These are phyloP conservation scores for Jatropha curcas DNA, from an alignment of 345 rosid genomes.

Conservation along the genomic window DNA sequence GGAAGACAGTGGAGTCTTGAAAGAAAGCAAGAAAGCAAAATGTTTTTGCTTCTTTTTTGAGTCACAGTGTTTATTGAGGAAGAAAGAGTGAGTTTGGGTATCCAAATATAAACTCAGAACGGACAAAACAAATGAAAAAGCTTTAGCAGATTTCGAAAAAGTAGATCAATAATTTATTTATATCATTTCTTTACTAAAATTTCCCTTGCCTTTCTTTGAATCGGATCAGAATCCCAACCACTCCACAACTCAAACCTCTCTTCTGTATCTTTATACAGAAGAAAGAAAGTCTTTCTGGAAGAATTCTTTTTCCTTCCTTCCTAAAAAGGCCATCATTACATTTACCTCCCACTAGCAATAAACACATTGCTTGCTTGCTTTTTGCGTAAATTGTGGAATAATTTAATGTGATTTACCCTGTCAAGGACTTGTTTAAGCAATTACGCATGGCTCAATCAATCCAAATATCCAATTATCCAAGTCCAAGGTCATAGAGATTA, in stretches of 20 bases:
- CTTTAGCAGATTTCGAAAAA: slow-evolving; percentile 46
- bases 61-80: neutral
- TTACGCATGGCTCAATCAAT: neutral
- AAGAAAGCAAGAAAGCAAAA: neutral
- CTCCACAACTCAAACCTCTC: slow-evolving; percentile 19
- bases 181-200: slow-evolving; percentile 19
- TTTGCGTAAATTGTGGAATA: slow-evolving; percentile 22
- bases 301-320: slow-evolving; percentile 18
- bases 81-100: slow-evolving; percentile 30
- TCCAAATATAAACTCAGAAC: slow-evolving; percentile 39
- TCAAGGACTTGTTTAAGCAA: neutral
- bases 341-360: neutral
- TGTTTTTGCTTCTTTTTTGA: neutral
- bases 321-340: slow-evolving; percentile 5
- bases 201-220: slow-evolving; percentile 17
- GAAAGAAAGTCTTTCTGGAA: slow-evolving; percentile 17
- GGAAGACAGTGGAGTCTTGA: neutral
- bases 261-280: neutral
- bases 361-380: slow-evolving; percentile 26
- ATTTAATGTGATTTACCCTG: neutral
- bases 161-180: slow-evolving; percentile 21
- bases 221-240: slow-evolving; percentile 47
- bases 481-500: neutral
- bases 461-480: neutral
- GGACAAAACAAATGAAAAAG: slow-evolving; percentile 34